phyloP scores from a whole-genome alignment of 2,329 filamentous ascomycete species.

The Monosporascus sp. region DNA sequence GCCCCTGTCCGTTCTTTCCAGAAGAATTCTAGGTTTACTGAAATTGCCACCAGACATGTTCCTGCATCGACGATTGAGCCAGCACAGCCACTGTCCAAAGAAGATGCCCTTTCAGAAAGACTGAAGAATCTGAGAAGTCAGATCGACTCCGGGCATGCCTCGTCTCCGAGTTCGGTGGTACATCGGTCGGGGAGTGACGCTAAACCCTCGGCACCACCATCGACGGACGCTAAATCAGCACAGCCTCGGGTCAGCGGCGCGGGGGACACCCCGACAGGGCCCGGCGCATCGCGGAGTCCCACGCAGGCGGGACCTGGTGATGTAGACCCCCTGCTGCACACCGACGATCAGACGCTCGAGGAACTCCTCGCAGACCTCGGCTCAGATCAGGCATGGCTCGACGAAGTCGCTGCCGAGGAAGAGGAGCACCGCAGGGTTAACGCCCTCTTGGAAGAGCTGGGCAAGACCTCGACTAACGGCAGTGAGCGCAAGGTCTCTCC shows the following conservation, averaged over 20 bases:
- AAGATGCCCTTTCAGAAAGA: conserved; percentile 46
- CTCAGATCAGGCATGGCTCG: conserved; percentile 25
- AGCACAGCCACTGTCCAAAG: conserved; percentile 36
- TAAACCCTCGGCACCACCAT: conserved; percentile 13
- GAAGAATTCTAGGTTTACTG: conserved; percentile 11
- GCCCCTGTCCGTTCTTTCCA: background rate
- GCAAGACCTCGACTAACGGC: conserved; percentile 10
- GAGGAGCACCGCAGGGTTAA: conserved; percentile 27
- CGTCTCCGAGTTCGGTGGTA: conserved; percentile 1
- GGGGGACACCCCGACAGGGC: too few species aligned
- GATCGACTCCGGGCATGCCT: conserved; percentile 17
- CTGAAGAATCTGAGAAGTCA: conserved; percentile 45
- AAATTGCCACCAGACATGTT: conserved; percentile 18
- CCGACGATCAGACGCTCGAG: conserved; percentile 47
- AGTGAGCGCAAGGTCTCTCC: conserved; percentile 1
- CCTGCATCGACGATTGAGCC: conserved; percentile 34
- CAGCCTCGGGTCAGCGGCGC: conserved; percentile 7
- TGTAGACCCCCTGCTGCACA: conserved; percentile 36
- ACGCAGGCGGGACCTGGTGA: conserved; percentile 14
- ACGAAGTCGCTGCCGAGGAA: conserved; percentile 24
- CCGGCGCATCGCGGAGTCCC: conserved; percentile 2
- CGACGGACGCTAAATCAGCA: conserved; percentile 2
- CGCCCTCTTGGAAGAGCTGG: conserved; percentile 27
- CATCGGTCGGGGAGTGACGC: conserved; percentile 1
- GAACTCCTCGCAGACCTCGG: conserved; percentile 43